Percentiles rank a stretch among this genome's conserved stretches.
Evolutionary conservation across 139 green algal genomes (phyloP).

Genomic region (Nannochloris sp.): DNA sequence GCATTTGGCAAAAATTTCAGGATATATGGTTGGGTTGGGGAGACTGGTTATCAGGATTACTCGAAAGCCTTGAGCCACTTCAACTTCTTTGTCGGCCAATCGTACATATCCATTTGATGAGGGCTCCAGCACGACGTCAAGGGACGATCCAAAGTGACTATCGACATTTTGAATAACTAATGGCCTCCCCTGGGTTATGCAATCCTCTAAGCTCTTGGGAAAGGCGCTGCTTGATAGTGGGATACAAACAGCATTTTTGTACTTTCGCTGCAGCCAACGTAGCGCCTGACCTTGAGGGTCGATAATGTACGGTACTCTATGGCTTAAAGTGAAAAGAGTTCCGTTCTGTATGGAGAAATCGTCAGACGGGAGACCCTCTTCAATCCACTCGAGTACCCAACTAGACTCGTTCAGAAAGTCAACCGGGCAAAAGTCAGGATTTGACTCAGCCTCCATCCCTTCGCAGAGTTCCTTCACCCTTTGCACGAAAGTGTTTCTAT

Average conservation of each 20-base stretch:
- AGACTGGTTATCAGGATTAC: constrained; percentile 86
- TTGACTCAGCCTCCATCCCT: constrained; percentile 40
- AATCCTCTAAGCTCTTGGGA: constrained; percentile 78
- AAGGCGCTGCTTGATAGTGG: not conserved
- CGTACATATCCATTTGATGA: constrained; percentile 39
- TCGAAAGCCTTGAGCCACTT: constrained; percentile 77
- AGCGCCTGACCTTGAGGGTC: constrained; percentile 82
- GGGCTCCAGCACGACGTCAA: constrained; percentile 77
- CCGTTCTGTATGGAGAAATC: constrained; percentile 92
- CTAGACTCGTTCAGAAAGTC: constrained; percentile 83
- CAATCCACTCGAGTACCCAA: constrained; percentile 82
- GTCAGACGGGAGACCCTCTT: constrained; percentile 83
- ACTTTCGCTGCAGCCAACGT: constrained; percentile 77
- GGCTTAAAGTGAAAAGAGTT: constrained; percentile 82
- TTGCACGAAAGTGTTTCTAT: constrained; percentile 52
- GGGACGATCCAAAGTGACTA: constrained; percentile 77
- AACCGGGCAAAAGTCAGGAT: constrained; percentile 28
- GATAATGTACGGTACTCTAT: constrained; percentile 79
- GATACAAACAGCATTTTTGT: constrained; percentile 82
- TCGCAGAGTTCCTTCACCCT: too few species aligned
- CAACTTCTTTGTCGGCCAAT: constrained; percentile 85
- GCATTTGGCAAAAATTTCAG: constrained; percentile 81
- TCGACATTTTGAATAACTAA: constrained; percentile 94
- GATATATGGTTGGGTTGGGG: constrained; percentile 85
- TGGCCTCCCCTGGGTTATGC: constrained; percentile 76